phyloP scores from a whole-genome alignment of 441 rosid species.

The Viola pubescens region DNA sequence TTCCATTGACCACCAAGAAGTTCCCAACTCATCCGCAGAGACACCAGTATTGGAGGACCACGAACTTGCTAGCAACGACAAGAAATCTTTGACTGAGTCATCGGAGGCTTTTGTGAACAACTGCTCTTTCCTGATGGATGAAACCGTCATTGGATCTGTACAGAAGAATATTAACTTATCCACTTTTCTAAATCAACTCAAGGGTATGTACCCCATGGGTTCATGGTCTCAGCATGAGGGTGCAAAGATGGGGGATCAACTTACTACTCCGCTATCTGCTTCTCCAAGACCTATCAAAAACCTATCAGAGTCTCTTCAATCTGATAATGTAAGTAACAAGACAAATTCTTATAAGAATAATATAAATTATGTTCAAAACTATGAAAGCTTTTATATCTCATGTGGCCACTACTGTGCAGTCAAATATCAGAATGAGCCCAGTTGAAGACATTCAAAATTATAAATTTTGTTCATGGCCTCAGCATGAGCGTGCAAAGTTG shows the following conservation, averaged over 20 bases:
- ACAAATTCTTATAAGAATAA: conserved; percentile 13
- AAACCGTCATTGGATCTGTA: conserved; percentile 14
- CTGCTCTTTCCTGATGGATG: conserved; percentile 16
- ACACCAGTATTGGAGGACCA: conserved; percentile 23
- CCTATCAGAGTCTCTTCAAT: conserved; percentile 15
- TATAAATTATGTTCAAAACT: conserved; percentile 15
- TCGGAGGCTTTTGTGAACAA: conserved; percentile 24
- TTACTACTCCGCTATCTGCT: conserved; percentile 23
- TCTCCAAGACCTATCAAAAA: conserved; percentile 33
- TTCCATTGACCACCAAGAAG: conserved; percentile 23
- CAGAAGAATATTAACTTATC: conserved; percentile 16
- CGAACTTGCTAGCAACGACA: conserved; percentile 22
- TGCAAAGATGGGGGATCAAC: conserved; percentile 21
- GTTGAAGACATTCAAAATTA: conserved; percentile 16
- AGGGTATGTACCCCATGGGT: conserved; percentile 14
- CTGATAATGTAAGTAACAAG: conserved; percentile 10
- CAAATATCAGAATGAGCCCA: conserved; percentile 25
- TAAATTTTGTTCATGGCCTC: conserved; percentile 19
- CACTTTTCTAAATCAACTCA: conserved; percentile 13
- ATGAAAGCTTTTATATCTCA: conserved; percentile 21
- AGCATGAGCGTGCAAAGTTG: conserved; percentile 44
- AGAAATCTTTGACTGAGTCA: conserved; percentile 19
- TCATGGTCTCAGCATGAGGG: conserved; percentile 45
- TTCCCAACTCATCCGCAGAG: conserved; percentile 16
- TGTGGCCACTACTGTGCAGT: conserved; percentile 25